Base-by-base conservation (phyloP, 306 rosid genomes). In the Fragaria ananassa region DNA sequence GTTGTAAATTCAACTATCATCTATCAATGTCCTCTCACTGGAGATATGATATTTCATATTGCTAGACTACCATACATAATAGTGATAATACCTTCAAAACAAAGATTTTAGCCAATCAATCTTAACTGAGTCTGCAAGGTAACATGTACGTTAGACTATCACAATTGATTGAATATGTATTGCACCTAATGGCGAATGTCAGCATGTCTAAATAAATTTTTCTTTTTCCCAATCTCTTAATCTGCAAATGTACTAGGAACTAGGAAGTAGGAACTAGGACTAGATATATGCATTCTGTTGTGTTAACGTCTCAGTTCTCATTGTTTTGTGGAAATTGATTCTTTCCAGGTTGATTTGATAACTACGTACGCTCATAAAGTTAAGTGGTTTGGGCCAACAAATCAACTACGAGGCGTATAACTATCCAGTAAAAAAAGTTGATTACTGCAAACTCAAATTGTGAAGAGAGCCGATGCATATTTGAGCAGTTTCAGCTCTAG, bases 331-430 rank as follows among this genome's bases (percentile, higher is more conserved):
- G 25, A 76, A 71, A 54, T 66, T 73, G 71, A 56, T 45, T 76
- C 27, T 75, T 81, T 70, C 1, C 93, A 95, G 98, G 98, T 92
- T 76, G 98, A 95, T 90, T 79, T 90, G 78, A 95, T 95, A 72
- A 92, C 97, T 19, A 79, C 96, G 45, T 19, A 79, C 96, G 50
- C 74, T 90, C 76, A 92, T 97, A 70, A 95, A 95, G 78, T 60
- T 92, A 81, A 83, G 97, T 79, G 80, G 83, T 82, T 79, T 95
- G 81, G 98, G 98, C 68, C 96, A 92, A 70, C 81, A 86, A 46
- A 92, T 95, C 84, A 95, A 95, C 73, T 95, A 86, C 7, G 97
- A 95, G 84, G 98, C 96, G 27, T 94, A 90, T 65, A 78, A 91
- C 15, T 94, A 91, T 84, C 81, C 98, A 15, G 80, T 45, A 19